Percentiles rank a stretch among this genome's conserved stretches.
phyloP scores from a whole-genome alignment of 2,329 filamentous ascomycete genomes.

The Thelonectria olida region DNA sequence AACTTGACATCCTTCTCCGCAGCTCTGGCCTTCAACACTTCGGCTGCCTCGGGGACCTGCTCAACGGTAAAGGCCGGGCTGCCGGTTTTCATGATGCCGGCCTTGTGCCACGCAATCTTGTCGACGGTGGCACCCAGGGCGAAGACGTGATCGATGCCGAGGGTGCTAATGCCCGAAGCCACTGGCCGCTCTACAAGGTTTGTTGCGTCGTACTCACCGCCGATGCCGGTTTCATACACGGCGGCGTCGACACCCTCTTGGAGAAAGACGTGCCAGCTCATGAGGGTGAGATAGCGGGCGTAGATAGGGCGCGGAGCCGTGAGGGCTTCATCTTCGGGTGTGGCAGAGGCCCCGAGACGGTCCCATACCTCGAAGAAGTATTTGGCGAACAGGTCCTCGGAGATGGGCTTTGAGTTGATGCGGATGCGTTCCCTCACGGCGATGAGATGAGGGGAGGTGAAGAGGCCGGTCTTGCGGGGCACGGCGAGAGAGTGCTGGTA shows the following conservation, averaged over 20 bases:
- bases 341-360: slow-evolving; percentile 52
- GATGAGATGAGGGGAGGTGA: slow-evolving; percentile 75
- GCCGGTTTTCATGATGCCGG: slow-evolving; percentile 73
- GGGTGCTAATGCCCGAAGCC: slow-evolving; percentile 69
- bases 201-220: slow-evolving; percentile 75
- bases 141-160: slow-evolving; percentile 75
- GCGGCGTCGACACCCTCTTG: slow-evolving; percentile 69
- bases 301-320: slow-evolving; percentile 62
- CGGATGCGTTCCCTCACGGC: slow-evolving; percentile 74
- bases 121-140: slow-evolving; percentile 70
- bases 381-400: slow-evolving; percentile 66
- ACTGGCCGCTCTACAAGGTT: slow-evolving; percentile 69
- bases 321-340: slow-evolving; percentile 41
- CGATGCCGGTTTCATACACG: slow-evolving; percentile 74
- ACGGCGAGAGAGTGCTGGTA: slow-evolving; percentile 50
- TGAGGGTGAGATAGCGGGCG: slow-evolving; percentile 70
- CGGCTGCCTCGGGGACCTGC: slow-evolving; percentile 56
- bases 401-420: slow-evolving; percentile 66
- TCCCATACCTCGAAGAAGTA: slow-evolving; percentile 78
- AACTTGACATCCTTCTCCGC: slow-evolving; percentile 60
- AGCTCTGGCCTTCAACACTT: slow-evolving; percentile 61
- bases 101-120: slow-evolving; percentile 79
- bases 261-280: slow-evolving; percentile 74
- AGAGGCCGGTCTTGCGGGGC: slow-evolving; percentile 66
- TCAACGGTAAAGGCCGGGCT: slow-evolving; percentile 66